Evolutionary conservation across 441 rosid genomes (phyloP).

Genomic region (Erysimum cheiri): DNA sequence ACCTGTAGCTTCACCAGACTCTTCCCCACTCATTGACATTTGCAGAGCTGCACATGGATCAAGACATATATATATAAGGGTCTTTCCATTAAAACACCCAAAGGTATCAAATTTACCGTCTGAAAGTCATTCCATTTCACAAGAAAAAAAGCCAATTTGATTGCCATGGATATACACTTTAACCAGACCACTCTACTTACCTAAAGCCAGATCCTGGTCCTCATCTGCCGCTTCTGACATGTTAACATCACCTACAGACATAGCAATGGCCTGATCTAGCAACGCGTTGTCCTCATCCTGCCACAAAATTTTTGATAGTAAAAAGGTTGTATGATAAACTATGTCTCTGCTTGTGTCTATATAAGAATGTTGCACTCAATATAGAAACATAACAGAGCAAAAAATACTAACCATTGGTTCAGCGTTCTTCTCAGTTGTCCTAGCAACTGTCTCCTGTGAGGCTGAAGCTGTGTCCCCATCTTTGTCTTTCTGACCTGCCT

Average conservation of each 20-base stretch:
- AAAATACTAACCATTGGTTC: constrained; percentile 60
- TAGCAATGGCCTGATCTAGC: constrained; percentile 56
- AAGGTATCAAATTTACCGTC: neutral
- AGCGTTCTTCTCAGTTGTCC: constrained; percentile 48
- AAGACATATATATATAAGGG: neutral
- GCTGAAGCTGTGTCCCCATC: constrained; percentile 58
- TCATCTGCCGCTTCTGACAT: constrained; percentile 56
- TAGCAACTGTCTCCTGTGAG: constrained; percentile 53
- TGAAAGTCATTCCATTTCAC: neutral
- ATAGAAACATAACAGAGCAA: neutral
- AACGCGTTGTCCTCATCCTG: constrained; percentile 63
- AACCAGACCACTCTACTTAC: constrained; percentile 42
- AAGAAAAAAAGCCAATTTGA: neutral
- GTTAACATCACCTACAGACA: constrained; percentile 59
- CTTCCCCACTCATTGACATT: constrained; percentile 56
- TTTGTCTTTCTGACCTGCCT: constrained; percentile 58
- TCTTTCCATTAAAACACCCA: neutral
- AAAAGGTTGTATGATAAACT: neutral
- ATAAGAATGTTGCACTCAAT: neutral
- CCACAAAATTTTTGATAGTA: neutral
- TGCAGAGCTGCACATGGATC: constrained; percentile 52
- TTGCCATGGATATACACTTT: neutral
- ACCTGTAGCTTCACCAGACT: constrained; percentile 45
- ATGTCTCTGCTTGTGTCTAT: constrained; percentile 7
- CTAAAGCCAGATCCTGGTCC: constrained; percentile 62